Percentiles rank a stretch among this genome's conserved stretches.
These are phyloP conservation scores for Neurospora sp. DNA, from an alignment of 495 filamentous ascomycete genomes.

Conservation along the genomic window DNA sequence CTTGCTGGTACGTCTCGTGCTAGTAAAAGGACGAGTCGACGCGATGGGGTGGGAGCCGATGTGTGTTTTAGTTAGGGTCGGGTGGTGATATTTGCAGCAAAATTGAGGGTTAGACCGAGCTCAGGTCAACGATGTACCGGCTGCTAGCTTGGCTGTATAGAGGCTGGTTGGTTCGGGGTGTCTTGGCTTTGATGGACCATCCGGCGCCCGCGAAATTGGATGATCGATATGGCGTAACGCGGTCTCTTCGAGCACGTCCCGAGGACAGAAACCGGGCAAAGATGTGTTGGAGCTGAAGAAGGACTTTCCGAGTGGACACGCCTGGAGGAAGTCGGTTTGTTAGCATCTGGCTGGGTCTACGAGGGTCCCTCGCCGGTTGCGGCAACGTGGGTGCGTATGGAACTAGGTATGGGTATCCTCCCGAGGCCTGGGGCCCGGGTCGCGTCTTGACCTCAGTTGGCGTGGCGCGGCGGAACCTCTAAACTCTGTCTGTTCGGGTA, in stretches of 20 bases:
- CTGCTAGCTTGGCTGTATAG: background rate
- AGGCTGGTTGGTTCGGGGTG: background rate
- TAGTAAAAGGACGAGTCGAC: background rate
- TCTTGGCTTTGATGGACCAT: background rate
- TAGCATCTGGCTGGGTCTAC: background rate
- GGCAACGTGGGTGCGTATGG: background rate
- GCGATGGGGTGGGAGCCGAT: background rate
- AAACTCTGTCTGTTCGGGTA: background rate
- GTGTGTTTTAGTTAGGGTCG: background rate
- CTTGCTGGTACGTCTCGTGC: background rate
- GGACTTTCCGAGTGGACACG: background rate
- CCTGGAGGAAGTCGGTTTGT: background rate
- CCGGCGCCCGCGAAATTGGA: background rate
- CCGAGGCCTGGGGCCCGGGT: background rate
- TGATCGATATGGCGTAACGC: background rate
- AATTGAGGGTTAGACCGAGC: background rate
- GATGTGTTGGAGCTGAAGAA: background rate
- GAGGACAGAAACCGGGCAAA: background rate
- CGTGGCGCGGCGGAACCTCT: background rate
- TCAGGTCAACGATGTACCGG: background rate
- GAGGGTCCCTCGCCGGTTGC: background rate
- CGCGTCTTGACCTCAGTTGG: background rate
- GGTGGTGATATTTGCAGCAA: background rate
- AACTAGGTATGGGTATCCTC: background rate
- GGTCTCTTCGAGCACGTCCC: background rate